Conservation (phyloP, 2,329 filamentous ascomycete genomes). For the Alternaria panax region DNA sequence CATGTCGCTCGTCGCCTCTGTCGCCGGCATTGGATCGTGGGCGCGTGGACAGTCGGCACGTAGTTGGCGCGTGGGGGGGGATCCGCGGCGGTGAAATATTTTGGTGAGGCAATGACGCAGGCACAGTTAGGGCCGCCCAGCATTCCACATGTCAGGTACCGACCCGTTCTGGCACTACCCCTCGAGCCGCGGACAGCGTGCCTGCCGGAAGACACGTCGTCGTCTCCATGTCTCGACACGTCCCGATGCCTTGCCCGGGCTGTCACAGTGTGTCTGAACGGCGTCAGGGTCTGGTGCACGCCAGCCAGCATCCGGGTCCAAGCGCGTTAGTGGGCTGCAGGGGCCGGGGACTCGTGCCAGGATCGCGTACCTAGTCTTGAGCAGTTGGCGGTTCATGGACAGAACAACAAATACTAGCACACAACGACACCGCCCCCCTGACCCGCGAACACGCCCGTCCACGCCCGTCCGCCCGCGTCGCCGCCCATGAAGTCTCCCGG, state of each 20-base stretch:
- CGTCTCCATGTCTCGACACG: neutral
- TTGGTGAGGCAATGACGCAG: constrained; percentile 16
- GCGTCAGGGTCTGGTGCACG: constrained; percentile 12
- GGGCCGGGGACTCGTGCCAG: constrained; percentile 21
- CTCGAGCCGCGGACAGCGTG: neutral
- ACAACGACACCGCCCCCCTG: constrained; percentile 36
- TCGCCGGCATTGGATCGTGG: constrained; percentile 39
- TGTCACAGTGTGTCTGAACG: constrained; percentile 2
- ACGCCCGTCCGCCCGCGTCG: constrained; percentile 6
- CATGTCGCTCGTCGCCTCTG: constrained; percentile 54
- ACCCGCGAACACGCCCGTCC: constrained; percentile 14
- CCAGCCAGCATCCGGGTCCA: constrained; percentile 2
- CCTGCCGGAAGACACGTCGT: neutral
- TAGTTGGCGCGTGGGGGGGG: no score
- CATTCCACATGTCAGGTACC: constrained; percentile 4
- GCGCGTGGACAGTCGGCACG: constrained; percentile 4
- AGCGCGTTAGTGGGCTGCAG: constrained; percentile 14
- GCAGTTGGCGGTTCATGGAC: constrained; percentile 28
- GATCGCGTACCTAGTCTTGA: constrained; percentile 39
- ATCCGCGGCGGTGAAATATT: constrained; percentile 9
- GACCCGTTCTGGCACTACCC: neutral
- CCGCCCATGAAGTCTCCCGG: constrained; percentile 42
- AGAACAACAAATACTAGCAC: constrained; percentile 24
- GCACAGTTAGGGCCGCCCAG: constrained; percentile 2
- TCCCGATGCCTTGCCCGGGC: neutral